Evolutionary conservation across 108 stramenopile species (phyloP).

Genomic region (Fistulifera pelliculosa): DNA sequence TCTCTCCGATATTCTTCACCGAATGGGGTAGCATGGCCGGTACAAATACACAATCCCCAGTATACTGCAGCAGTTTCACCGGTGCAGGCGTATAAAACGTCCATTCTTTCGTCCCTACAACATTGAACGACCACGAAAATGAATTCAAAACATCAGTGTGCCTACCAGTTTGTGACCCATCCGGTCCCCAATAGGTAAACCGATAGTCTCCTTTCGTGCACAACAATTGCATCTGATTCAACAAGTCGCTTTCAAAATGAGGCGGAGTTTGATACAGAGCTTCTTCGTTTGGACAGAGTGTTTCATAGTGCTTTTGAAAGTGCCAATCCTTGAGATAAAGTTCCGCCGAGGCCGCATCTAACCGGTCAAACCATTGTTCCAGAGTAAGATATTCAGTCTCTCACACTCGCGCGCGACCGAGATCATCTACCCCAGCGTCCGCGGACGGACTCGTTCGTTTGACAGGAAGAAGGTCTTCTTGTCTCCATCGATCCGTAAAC

Average conservation of each 20-base stretch:
- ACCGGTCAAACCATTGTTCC: constrained; percentile 32
- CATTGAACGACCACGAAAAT: constrained; percentile 84
- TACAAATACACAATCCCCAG: constrained; percentile 77
- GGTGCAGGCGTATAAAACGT: constrained; percentile 38
- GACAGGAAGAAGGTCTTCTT: constrained; percentile 46
- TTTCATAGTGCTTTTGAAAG: constrained; percentile 19
- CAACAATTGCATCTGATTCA: constrained; percentile 41
- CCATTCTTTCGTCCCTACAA: constrained; percentile 76
- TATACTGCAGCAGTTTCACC: constrained; percentile 44
- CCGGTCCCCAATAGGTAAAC: constrained; percentile 84
- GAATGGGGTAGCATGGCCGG: constrained; percentile 73
- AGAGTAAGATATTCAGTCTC: constrained; percentile 34
- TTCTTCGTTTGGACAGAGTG: background rate
- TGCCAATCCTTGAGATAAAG: constrained; percentile 84
- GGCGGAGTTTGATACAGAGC: constrained; percentile 43
- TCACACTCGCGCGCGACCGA: constrained; percentile 67
- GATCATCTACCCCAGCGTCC: constrained; percentile 27
- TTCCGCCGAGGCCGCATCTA: constrained; percentile 7
- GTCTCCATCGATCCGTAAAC: constrained; percentile 46
- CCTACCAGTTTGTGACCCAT: constrained; percentile 39
- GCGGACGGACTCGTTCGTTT: constrained; percentile 15
- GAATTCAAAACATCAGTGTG: constrained; percentile 84
- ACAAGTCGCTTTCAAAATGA: constrained; percentile 42
- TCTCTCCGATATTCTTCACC: constrained; percentile 74
- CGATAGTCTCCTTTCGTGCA: constrained; percentile 60